Conservation (phyloP, 306 rosid species). For the Castanea mollissima region DNA sequence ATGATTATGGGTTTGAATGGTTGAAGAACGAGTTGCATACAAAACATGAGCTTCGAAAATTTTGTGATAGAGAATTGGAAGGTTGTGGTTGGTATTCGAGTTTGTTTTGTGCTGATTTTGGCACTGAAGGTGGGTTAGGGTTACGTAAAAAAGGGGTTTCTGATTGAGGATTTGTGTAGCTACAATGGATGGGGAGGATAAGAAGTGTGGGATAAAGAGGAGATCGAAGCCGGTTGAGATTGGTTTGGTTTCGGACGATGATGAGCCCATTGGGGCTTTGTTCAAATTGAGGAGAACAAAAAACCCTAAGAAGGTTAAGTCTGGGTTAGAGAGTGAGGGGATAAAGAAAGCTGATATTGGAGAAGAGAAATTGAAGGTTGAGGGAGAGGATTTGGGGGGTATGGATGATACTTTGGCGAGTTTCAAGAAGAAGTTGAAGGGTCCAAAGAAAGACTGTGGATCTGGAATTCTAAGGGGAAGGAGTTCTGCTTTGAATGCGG, state of each 20-base stretch:
- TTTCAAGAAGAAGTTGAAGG: slow-evolving; percentile 88
- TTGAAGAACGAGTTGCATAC: slow-evolving; percentile 18
- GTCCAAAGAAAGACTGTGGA: slow-evolving; percentile 75
- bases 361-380: slow-evolving; percentile 21
- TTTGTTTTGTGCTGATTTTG: slow-evolving; percentile 35
- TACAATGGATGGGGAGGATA: slow-evolving; percentile 67
- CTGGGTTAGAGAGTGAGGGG: slow-evolving; percentile 36
- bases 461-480: slow-evolving; percentile 39
- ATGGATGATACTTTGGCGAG: slow-evolving; percentile 94
- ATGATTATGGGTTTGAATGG: slow-evolving; percentile 11
- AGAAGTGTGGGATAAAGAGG: slow-evolving; percentile 52
- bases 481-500: slow-evolving; percentile 37
- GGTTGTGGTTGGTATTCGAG: slow-evolving; percentile 29
- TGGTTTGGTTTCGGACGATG: slow-evolving; percentile 62
- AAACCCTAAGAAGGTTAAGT: slow-evolving; percentile 53
- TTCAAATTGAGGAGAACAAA: slow-evolving; percentile 61
- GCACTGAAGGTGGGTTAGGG: slow-evolving; percentile 52
- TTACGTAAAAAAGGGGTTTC: slow-evolving; percentile 14
- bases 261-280: slow-evolving; percentile 80
- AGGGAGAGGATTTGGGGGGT: slow-evolving; percentile 59
- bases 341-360: slow-evolving; percentile 36
- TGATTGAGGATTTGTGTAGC: slow-evolving; percentile 18
- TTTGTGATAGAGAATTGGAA: slow-evolving; percentile 41
- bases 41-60: slow-evolving; percentile 35
- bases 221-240: slow-evolving; percentile 54